Evolutionary conservation across 2,329 filamentous ascomycete species (phyloP).

Genomic region (Colletotrichum orchidophilum): DNA sequence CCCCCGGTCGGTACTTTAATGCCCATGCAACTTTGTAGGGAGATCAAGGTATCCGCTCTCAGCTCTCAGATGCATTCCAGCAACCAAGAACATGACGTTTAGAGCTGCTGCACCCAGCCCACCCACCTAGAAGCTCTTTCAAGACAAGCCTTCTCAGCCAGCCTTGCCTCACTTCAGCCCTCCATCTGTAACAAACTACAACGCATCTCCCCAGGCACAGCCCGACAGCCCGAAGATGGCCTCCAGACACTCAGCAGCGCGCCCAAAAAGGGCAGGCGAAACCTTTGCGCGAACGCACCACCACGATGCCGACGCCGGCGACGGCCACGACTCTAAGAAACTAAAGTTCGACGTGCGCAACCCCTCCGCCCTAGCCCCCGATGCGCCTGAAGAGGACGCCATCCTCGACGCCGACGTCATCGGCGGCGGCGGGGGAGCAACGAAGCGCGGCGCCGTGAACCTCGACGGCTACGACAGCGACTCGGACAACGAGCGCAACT

Average conservation of each 20-base stretch:
- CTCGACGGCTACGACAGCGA: conserved; percentile 97
- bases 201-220: background rate
- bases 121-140: conserved; percentile 17
- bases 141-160: conserved; percentile 16
- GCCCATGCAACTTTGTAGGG: conserved; percentile 15
- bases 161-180: background rate
- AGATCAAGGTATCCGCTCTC: conserved; percentile 3
- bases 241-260: conserved; percentile 70
- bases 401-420: conserved; percentile 94
- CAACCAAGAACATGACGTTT: background rate
- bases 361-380: conserved; percentile 88
- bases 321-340: conserved; percentile 70
- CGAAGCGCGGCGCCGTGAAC: conserved; percentile 94
- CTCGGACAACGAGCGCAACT: conserved; percentile 84
- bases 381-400: conserved; percentile 77
- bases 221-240: conserved; percentile 57
- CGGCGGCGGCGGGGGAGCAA: conserved; percentile 76
- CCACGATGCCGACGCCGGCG: conserved; percentile 56
- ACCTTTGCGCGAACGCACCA: conserved; percentile 81
- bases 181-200: conserved; percentile 2
- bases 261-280: conserved; percentile 86
- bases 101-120: conserved; percentile 23
- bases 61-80: background rate
- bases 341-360: conserved; percentile 95
- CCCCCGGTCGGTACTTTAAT: conserved; percentile 20